phyloP scores from a whole-genome alignment of 495 filamentous ascomycete species.

The Lasiosphaeria hispida region DNA sequence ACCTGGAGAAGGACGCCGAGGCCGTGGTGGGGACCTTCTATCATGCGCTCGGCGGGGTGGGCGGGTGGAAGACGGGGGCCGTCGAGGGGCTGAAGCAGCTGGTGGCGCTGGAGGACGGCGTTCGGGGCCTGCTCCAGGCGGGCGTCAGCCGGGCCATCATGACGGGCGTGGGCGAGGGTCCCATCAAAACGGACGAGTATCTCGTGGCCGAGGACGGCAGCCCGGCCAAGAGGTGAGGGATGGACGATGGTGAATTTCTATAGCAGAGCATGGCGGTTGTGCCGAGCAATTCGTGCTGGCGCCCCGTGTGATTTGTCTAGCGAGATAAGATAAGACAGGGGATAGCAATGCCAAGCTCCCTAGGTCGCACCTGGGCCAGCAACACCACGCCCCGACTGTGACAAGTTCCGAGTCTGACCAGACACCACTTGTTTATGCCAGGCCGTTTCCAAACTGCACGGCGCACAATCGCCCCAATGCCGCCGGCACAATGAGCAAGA shows the following conservation, averaged over 20 bases:
- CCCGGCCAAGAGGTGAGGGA: conserved; percentile 34
- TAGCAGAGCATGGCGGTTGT: too few species aligned
- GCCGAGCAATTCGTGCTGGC: too few species aligned
- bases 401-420: too few species aligned
- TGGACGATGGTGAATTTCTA: not conserved
- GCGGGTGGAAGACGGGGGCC: conserved; percentile 59
- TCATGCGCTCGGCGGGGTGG: conserved; percentile 47
- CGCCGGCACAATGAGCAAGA: conserved; percentile 28
- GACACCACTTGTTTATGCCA: not conserved
- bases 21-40: conserved; percentile 72
- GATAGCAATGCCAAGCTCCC: too few species aligned
- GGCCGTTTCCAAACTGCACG: not conserved
- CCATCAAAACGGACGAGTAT: conserved; percentile 71
- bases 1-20: conserved; percentile 70
- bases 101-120: conserved; percentile 55
- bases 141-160: conserved; percentile 86
- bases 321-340: too few species aligned
- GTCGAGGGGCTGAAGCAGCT: conserved; percentile 43
- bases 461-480: conserved; percentile 10
- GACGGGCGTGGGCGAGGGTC: conserved; percentile 90
- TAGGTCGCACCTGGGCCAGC: too few species aligned
- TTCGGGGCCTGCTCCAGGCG: conserved; percentile 61
- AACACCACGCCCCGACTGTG: too few species aligned
- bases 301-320: too few species aligned
- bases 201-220: conserved; percentile 71